Evolutionary conservation across 1,284 basidiomycete species (phyloP), one percentile per base, ranked within the genome.

Genomic region (Neotropicomus parvogracilis): DNA sequence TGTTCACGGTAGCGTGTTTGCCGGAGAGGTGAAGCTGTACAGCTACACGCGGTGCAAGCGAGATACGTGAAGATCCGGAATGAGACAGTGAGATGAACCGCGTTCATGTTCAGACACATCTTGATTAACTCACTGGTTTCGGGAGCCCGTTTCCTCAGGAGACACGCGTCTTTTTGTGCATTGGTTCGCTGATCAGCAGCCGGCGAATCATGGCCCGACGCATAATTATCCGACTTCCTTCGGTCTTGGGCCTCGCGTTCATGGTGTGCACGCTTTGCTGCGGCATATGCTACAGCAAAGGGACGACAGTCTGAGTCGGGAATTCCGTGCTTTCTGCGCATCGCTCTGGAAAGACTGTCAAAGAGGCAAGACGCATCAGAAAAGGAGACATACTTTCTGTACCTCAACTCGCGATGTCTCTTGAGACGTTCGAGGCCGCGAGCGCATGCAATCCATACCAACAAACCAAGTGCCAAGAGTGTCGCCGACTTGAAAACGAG

Each of bases 281-380:
- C 83, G 53, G 83, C 81, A 65, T 86, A 87, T n/a, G 88, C 88
- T 49, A 90, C 82, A 62, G 84, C 84, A 73, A 91, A 91, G 9
- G 88, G 85, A 32, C 88, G 75, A 54, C 80, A 74, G 69, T 90
- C 88, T 48, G 73, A 74, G 70, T 91, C 88, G 16, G 88, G 87
- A 50, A 91, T 91, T 39, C 88, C 88, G 60, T 88, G 79, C 67
- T 78, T 75, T 57, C 88, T 73, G 50, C 88, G 78, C 69, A 79
- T 77, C 50, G 78, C 69, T 53, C 79, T 81, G 44, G 43, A 34
- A 32, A 45, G 47, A 40, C 28, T 4, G 45, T 55, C 8, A 54
- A 59, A 48, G 12, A 40, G 38, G 43, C 33, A 28, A 54, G 50
- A 48, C 40, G 26, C 32, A 42, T 46, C 37, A 5, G 29, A 37